Percentiles rank a stretch among this genome's conserved stretches.
phyloP scores from a whole-genome alignment of 225 moss, liverwort and hornwort species.

The Thuidium tamariscinum region DNA sequence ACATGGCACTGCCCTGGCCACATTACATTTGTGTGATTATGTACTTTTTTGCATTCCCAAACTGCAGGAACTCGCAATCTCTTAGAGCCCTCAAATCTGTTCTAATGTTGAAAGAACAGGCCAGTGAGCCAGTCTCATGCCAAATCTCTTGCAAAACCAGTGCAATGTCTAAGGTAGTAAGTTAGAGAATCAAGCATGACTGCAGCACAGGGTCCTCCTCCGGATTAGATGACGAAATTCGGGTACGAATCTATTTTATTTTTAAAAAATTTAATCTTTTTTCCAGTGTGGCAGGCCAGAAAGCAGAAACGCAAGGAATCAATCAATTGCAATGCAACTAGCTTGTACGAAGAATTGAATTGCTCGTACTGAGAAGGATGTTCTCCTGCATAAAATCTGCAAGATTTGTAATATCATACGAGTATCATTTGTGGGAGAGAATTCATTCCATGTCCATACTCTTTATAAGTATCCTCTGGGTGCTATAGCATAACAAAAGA shows the following conservation, averaged over 20 bases:
- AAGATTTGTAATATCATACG: background rate
- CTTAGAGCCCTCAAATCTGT: no score
- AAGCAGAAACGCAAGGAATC: background rate
- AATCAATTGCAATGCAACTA: background rate
- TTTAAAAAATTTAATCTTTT: background rate
- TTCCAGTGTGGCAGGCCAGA: background rate
- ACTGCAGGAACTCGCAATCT: no score
- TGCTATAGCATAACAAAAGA: no score
- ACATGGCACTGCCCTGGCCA: no score
- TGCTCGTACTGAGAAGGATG: background rate
- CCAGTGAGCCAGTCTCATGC: background rate
- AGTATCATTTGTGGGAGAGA: fast-evolving
- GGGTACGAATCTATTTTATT: background rate
- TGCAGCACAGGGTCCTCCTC: background rate
- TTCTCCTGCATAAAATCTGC: background rate
- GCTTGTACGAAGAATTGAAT: no score
- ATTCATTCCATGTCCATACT: no score
- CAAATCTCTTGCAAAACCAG: background rate
- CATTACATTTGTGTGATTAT: no score
- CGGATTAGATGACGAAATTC: no score
- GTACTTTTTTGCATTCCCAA: no score
- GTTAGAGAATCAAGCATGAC: background rate
- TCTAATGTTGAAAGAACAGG: no score
- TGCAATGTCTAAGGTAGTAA: background rate
- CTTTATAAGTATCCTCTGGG: fast-evolving